Evolutionary conservation across 768 basidiomycete genomes (phyloP), one percentile per base, ranked within the genome.

Genomic region (Saitozyma podzolica): DNA sequence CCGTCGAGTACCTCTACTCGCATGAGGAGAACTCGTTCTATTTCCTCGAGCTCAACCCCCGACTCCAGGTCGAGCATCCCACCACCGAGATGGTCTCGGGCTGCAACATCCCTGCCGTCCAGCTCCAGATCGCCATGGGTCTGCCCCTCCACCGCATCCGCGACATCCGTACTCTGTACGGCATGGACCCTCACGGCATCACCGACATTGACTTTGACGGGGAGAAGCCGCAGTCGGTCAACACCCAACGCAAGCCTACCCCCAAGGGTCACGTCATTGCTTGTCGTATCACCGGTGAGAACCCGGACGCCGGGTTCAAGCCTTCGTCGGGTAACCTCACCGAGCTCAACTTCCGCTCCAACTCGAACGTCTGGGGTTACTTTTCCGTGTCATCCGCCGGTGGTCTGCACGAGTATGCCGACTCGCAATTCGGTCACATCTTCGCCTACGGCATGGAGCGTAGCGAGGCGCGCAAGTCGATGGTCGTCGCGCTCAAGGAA

Each of bases 21-120:
- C 92, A 91, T 65, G 84, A 87, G 0, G 95, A 97, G 64, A 92
- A 98, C 75, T 85, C 87, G 39, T 99, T 98, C 82, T 92, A 89
- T 83, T 99, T 99, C 85, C 85, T 99, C 66, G 96, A 99, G 80
- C 86, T 99, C 63, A 99, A 99, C 80, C 96, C 96, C 51, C 94
- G 96, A 85, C 88, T 99, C 19, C 96, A 99, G 82, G 96, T 99
- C 74, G 96, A 99, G 82, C 96, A 99, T 80, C 96, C 96, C 9
- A 99, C 96, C 10, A 99, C 96, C 19, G 96, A 99, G 81, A 99
- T 98, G 92, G 96, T 98, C n/a, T 88, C 90, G 5, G 96, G 96
- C 9, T 95, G 97, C 82, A 96, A 97, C 80, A 86, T 99, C 56
- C 96, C 96, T 29, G 93, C 94, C 59, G 91, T 96, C 10, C 96